A percentile compares a stretch with the other conserved stretches of the same genome.
These are phyloP conservation scores for Gracilaria domingensis DNA, from an alignment of 23 red algal genomes.

Conservation along the genomic window DNA sequence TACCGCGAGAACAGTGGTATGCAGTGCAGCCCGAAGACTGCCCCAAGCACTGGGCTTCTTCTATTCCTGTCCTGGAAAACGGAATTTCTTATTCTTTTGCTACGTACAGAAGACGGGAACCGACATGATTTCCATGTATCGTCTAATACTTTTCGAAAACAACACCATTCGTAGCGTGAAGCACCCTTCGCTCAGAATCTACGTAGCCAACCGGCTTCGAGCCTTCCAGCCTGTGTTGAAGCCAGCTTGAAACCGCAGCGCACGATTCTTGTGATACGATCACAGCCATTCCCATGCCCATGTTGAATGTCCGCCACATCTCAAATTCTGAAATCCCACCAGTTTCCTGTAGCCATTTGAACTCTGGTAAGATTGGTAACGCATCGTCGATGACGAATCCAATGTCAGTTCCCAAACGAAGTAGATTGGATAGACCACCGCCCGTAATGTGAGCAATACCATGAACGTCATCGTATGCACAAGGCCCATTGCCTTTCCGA, in stretches of 20 bases:
- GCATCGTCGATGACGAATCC: slow-evolving; percentile 86
- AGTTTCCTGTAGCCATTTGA: slow-evolving; percentile 80
- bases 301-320: slow-evolving; percentile 98
- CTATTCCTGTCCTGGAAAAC: not conserved
- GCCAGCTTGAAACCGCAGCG: slow-evolving; percentile 54
- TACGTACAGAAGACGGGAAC: slow-evolving; percentile 2
- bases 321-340: slow-evolving; percentile 75
- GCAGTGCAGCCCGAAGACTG: slow-evolving; percentile 12
- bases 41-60: slow-evolving; percentile 34
- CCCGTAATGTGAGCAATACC: slow-evolving; percentile 95
- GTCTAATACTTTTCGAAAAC: slow-evolving; percentile 83
- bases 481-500: slow-evolving; percentile 40
- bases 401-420: slow-evolving; percentile 70
- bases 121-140: not conserved
- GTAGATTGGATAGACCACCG: slow-evolving; percentile 89
- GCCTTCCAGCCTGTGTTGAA: slow-evolving; percentile 61
- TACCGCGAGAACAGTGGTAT: slow-evolving; percentile 14
- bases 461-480: slow-evolving; percentile 72
- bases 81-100: slow-evolving; percentile 33
- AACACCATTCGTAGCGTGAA: slow-evolving; percentile 60
- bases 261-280: slow-evolving; percentile 66
- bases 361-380: slow-evolving; percentile 88
- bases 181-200: slow-evolving; percentile 58
- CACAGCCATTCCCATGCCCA: slow-evolving; percentile 97
- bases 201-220: slow-evolving; percentile 68